Percentiles rank a stretch among this genome's conserved stretches.
Evolutionary conservation across 2,329 filamentous ascomycete genomes (phyloP).

Genomic region (Penicillium polonicum): DNA sequence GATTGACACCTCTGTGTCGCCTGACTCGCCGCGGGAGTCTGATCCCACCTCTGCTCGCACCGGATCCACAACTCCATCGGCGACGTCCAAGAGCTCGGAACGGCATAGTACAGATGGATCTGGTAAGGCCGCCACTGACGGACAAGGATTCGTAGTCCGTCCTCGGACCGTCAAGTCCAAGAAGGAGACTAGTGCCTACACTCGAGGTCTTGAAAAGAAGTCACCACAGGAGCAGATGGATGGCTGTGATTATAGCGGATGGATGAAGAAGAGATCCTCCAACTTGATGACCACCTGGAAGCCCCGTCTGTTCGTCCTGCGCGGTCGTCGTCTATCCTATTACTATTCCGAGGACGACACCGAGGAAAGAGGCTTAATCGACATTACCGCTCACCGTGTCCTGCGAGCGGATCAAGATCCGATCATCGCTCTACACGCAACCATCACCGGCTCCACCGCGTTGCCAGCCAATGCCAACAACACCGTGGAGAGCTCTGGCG

Average conservation of each 20-base stretch:
- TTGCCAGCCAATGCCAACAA: slow-evolving; percentile 49
- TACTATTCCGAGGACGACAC: slow-evolving; percentile 93
- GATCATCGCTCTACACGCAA: slow-evolving; percentile 85
- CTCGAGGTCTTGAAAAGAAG: slow-evolving; percentile 78
- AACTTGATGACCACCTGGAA: slow-evolving; percentile 98
- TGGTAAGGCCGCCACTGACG: slow-evolving; percentile 45
- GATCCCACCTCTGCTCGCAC: slow-evolving; percentile 69
- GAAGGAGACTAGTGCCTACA: slow-evolving; percentile 93
- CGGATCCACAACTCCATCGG: slow-evolving; percentile 67
- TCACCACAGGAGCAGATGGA: slow-evolving; percentile 78
- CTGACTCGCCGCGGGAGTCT: slow-evolving; percentile 52
- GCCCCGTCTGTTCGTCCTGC: slow-evolving; percentile 89
- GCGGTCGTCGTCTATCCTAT: slow-evolving; percentile 86
- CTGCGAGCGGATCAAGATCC: slow-evolving; percentile 89
- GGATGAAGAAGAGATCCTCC: slow-evolving; percentile 99
- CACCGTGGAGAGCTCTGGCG: slow-evolving; percentile 33
- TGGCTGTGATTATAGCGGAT: slow-evolving; percentile 88
- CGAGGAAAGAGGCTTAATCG: slow-evolving; percentile 92
- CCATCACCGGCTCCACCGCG: slow-evolving; percentile 79
- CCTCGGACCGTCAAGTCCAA: slow-evolving; percentile 70
- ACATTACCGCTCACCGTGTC: slow-evolving; percentile 97
- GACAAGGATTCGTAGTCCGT: slow-evolving; percentile 49
- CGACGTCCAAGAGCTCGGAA: slow-evolving; percentile 69
- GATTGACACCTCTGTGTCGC: slow-evolving; percentile 42
- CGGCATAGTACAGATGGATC: slow-evolving; percentile 69